These are phyloP conservation scores for Rhododendron ferrugineum DNA, from an alignment of 148 eudicot genomes.

Conservation along the genomic window DNA sequence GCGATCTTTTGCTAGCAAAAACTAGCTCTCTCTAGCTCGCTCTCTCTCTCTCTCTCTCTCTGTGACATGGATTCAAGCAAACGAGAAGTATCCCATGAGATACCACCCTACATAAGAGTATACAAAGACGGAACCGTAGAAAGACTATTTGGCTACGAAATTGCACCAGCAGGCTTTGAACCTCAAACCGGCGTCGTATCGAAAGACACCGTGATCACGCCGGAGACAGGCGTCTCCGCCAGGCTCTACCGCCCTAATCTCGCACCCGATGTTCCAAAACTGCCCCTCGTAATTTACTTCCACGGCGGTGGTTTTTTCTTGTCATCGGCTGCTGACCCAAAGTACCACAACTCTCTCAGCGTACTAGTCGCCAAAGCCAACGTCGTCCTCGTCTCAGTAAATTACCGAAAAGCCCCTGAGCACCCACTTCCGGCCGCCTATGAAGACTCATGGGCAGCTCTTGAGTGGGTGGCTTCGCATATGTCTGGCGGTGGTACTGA, in stretches of 20 bases:
- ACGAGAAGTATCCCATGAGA: conserved; percentile 20
- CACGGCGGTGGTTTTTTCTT: conserved; percentile 51
- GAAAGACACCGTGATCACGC: conserved; percentile 31
- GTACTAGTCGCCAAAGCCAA: conserved; percentile 21
- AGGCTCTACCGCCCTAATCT: conserved; percentile 34
- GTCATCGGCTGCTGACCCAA: conserved; percentile 29
- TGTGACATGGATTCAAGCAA: conserved; percentile 3
- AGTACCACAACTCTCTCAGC: conserved; percentile 47
- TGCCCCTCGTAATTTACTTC: conserved; percentile 39
- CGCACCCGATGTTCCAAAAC: conserved; percentile 10
- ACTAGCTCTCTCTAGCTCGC: not conserved
- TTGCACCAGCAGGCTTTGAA: conserved; percentile 29
- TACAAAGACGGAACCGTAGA: conserved; percentile 45
- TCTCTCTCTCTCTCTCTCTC: conserved; percentile 6
- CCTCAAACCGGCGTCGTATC: conserved; percentile 32
- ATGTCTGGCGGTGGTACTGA: conserved; percentile 19
- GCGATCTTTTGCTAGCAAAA: not conserved
- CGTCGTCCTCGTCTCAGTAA: conserved; percentile 32
- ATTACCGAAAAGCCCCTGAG: conserved; percentile 53
- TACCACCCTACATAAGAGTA: conserved; percentile 42
- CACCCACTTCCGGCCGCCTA: conserved; percentile 53
- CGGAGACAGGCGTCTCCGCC: conserved; percentile 28
- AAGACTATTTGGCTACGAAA: conserved; percentile 32
- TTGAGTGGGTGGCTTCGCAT: conserved; percentile 33
- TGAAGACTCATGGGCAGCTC: conserved; percentile 49